Percentiles rank a stretch among this genome's conserved stretches.
Evolutionary conservation across 768 basidiomycete species (phyloP).

Genomic region (Infundibulicybe gibba): DNA sequence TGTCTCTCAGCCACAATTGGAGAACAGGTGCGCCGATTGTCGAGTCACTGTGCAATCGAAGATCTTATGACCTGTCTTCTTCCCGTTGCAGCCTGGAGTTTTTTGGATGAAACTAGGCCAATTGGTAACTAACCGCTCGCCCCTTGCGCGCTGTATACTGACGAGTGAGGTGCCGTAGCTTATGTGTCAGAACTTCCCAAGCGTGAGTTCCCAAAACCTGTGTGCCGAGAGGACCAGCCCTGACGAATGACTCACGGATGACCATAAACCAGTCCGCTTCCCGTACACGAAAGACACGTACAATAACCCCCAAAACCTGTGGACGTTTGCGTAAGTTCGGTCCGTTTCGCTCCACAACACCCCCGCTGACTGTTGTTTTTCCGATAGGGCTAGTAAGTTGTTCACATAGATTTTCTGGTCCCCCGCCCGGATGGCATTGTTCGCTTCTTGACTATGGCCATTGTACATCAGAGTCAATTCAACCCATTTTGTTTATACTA

Average conservation of each 20-base stretch:
- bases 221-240: neutral
- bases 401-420: too few relatives aligned
- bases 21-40: slow-evolving; percentile 31
- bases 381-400: too few relatives aligned
- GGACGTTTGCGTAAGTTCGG: slow-evolving; percentile 50
- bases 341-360: neutral
- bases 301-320: slow-evolving; percentile 60
- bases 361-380: too few relatives aligned
- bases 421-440: too few relatives aligned
- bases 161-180: slow-evolving; percentile 20
- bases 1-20: slow-evolving; percentile 38
- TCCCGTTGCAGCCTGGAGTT: slow-evolving; percentile 35
- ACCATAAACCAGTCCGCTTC: slow-evolving; percentile 42
- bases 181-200: slow-evolving; percentile 39
- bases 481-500: too few relatives aligned
- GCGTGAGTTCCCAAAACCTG: slow-evolving; percentile 14
- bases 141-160: neutral
- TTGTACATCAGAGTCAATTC: too few relatives aligned
- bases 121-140: slow-evolving; percentile 25
- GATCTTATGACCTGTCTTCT: neutral
- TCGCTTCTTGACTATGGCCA: too few relatives aligned
- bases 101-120: slow-evolving; percentile 33
- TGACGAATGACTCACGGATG: neutral
- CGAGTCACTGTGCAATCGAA: neutral
- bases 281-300: slow-evolving; percentile 60